These are phyloP conservation scores for Tricholoma sp. DNA, from an alignment of 768 basidiomycete species.

Conservation along the genomic window DNA sequence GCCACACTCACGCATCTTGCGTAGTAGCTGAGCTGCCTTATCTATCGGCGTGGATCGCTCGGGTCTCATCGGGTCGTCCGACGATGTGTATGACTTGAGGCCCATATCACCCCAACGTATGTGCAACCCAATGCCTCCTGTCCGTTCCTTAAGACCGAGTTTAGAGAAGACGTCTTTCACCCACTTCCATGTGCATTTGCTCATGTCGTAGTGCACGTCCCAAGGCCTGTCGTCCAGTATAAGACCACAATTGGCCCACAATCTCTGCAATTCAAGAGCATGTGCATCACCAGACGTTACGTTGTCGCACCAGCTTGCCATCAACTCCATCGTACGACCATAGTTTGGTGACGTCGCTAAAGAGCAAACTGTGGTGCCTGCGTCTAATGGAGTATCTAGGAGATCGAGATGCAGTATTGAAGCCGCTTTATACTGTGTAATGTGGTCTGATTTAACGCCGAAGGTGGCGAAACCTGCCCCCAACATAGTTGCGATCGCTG, in stretches of 20 bases:
- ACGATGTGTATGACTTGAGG: not conserved
- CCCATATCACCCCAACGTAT: slow-evolving; percentile 1
- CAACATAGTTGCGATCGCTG: not conserved
- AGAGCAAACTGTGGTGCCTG: not conserved
- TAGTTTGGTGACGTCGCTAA: not conserved
- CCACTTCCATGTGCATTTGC: slow-evolving; percentile 2
- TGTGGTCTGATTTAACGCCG: not conserved
- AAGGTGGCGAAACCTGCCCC: not conserved
- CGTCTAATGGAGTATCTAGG: not conserved
- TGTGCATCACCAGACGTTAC: not conserved
- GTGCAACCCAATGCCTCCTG: slow-evolving; percentile 1
- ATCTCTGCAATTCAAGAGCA: not conserved
- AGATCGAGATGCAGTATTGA: not conserved
- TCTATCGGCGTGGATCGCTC: slow-evolving; percentile 1
- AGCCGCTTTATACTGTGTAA: not conserved
- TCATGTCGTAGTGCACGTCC: slow-evolving; percentile 3
- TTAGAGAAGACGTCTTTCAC: not conserved
- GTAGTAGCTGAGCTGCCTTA: not conserved
- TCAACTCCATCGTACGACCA: not conserved
- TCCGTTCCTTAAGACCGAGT: not conserved
- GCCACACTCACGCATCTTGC: slow-evolving; percentile 1
- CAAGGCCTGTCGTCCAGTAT: slow-evolving; percentile 1
- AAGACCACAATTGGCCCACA: not conserved
- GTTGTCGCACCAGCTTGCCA: slow-evolving; percentile 2
- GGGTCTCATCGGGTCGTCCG: not conserved